Percentiles rank a stretch among this genome's conserved stretches.
These are phyloP conservation scores for Tulasnella sp. DNA, from an alignment of 768 basidiomycete genomes.

Conservation along the genomic window DNA sequence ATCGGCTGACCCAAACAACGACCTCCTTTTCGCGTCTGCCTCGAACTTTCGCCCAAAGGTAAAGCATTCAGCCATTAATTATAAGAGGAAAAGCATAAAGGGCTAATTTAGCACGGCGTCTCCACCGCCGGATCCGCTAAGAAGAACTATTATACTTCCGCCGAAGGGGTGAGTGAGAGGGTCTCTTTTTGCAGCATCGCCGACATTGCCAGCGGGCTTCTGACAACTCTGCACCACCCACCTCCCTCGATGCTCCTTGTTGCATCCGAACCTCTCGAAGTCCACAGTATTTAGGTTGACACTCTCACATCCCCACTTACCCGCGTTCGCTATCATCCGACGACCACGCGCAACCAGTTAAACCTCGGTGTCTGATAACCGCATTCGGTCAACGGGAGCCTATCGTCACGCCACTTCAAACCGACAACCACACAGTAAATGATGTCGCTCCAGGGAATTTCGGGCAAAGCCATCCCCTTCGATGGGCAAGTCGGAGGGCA, in stretches of 20 bases:
- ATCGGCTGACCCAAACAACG: not conserved
- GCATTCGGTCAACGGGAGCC: not conserved
- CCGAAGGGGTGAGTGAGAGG: conserved; percentile 12
- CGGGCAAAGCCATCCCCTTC: conserved; percentile 44
- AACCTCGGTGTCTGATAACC: not conserved
- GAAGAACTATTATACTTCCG: not conserved
- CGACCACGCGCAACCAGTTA: too few relatives aligned
- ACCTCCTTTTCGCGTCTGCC: not conserved
- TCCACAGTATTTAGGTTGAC: not conserved
- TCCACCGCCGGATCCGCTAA: not conserved
- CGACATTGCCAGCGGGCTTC: conserved; percentile 10
- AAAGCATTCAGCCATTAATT: not conserved
- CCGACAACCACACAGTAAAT: not conserved
- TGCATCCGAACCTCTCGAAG: not conserved
- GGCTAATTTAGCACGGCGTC: not conserved
- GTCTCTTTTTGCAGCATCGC: not conserved
- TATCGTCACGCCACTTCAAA: not conserved
- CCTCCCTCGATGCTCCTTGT: not conserved
- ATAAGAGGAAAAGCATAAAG: not conserved
- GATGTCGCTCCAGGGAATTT: not conserved
- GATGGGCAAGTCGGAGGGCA: conserved; percentile 81
- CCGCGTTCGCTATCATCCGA: not conserved
- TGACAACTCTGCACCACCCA: not conserved
- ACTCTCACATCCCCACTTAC: not conserved
- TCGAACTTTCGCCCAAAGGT: not conserved